These are phyloP conservation scores for Ogataea philodendri DNA, from an alignment of 805 yeast species.

Conservation along the genomic window DNA sequence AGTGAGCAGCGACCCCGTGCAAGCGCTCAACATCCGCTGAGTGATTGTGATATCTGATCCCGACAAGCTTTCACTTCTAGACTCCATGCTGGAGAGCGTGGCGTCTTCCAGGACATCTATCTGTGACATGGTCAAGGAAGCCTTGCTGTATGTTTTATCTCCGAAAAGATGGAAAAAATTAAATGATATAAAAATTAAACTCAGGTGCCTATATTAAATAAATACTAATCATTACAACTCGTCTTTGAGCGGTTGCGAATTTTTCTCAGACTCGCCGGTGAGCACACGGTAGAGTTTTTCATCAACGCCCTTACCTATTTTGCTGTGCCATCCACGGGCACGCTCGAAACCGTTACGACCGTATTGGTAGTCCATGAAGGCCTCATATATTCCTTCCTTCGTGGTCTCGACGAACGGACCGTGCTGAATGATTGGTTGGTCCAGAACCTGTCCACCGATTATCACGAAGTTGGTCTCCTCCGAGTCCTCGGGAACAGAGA, in stretches of 20 bases:
- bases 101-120: conserved; percentile 9
- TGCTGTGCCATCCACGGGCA: conserved; percentile 57
- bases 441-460: conserved; percentile 71
- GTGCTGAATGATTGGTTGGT: conserved; percentile 78
- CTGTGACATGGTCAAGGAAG: conserved; percentile 5
- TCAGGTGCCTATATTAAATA: neutral
- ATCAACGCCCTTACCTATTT: conserved; percentile 36
- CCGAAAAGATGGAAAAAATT: conserved; percentile 8
- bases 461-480: conserved; percentile 60
- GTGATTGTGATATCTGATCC: conserved; percentile 41
- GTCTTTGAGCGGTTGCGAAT: conserved; percentile 15
- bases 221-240: conserved; percentile 16
- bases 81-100: neutral
- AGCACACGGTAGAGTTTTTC: conserved; percentile 26
- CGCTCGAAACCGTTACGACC: conserved; percentile 70
- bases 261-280: conserved; percentile 21
- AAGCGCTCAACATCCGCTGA: conserved; percentile 76
- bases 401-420: conserved; percentile 89
- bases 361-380: conserved; percentile 68
- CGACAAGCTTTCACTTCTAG: conserved; percentile 4
- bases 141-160: conserved; percentile 1
- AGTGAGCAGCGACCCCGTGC: conserved; percentile 70
- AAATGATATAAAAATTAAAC: conserved; percentile 2
- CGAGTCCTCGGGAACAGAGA: conserved; percentile 46
- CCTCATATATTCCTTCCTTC: conserved; percentile 62